Evolutionary conservation across 2,329 filamentous ascomycete species (phyloP).

Genomic region (Sporothrix inflata): DNA sequence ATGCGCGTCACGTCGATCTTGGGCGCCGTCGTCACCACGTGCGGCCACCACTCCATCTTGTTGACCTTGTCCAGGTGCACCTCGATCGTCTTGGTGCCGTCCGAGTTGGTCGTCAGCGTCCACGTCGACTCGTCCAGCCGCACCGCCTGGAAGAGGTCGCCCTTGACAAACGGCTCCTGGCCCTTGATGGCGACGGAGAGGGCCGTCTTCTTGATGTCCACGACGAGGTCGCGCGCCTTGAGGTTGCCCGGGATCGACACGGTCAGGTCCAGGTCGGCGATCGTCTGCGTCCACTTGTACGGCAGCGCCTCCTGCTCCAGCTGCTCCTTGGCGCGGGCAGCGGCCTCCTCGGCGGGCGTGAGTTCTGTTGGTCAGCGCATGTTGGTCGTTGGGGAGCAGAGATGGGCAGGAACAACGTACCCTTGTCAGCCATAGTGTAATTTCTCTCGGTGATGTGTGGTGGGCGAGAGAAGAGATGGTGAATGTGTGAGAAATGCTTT

Average conservation of each 20-base stretch:
- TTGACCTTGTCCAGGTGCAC: slow-evolving; percentile 57
- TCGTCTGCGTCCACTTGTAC: slow-evolving; percentile 97
- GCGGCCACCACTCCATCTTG: slow-evolving; percentile 98
- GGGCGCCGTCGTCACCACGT: slow-evolving; percentile 83
- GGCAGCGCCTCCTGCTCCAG: slow-evolving; percentile 89
- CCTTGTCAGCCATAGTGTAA: slow-evolving; percentile 24
- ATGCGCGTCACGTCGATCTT: slow-evolving; percentile 96
- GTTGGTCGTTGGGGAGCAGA: background rate
- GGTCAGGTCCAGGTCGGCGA: slow-evolving; percentile 81
- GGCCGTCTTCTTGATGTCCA: slow-evolving; percentile 78
- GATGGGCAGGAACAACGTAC: background rate
- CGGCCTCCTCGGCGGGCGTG: slow-evolving; percentile 60
- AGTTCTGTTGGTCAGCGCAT: slow-evolving; percentile 47
- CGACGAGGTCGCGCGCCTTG: slow-evolving; percentile 80
- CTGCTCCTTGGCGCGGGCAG: slow-evolving; percentile 70
- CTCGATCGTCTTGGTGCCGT: slow-evolving; percentile 36
- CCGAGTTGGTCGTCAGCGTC: slow-evolving; percentile 64
- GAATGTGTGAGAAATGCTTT: background rate
- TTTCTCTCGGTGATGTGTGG: background rate
- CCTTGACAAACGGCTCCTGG: slow-evolving; percentile 83
- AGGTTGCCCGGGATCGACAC: slow-evolving; percentile 79
- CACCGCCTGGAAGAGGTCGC: slow-evolving; percentile 80
- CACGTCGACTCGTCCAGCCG: slow-evolving; percentile 87
- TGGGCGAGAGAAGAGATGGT: background rate
- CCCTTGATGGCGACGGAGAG: slow-evolving; percentile 86